Evolutionary conservation across 768 basidiomycete species (phyloP).

Genomic region (Pisolithus microcarpus): DNA sequence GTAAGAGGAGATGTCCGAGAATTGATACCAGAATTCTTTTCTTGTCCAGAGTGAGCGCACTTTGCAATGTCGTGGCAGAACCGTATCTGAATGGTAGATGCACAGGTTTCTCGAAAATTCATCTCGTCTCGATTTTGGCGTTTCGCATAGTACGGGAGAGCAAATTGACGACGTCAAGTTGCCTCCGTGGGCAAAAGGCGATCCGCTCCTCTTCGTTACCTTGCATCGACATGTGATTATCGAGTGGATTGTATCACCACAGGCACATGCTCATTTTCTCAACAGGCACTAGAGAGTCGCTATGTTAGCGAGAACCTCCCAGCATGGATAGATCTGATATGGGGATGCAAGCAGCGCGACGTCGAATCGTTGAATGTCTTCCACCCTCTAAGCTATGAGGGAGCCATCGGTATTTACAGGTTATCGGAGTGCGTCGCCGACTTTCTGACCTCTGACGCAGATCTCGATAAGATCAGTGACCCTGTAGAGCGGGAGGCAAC

Average conservation of each 20-base stretch:
- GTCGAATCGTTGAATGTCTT: slow-evolving; percentile 73
- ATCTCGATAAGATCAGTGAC: slow-evolving; percentile 80
- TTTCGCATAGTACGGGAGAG: slow-evolving; percentile 65
- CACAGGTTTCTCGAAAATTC: slow-evolving; percentile 79
- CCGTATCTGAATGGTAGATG: neutral
- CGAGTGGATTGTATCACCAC: neutral
- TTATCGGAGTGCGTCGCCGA: neutral
- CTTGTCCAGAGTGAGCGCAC: slow-evolving; percentile 63
- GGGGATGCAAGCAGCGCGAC: slow-evolving; percentile 84
- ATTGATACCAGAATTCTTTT: slow-evolving; percentile 85
- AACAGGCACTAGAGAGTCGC: slow-evolving; percentile 79
- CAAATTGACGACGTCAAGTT: slow-evolving; percentile 82
- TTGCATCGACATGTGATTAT: slow-evolving; percentile 63
- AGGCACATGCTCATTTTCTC: neutral
- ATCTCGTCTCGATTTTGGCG: slow-evolving; percentile 72
- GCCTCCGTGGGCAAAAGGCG: slow-evolving; percentile 83
- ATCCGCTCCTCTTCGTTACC: slow-evolving; percentile 75
- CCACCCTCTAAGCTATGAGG: slow-evolving; percentile 91
- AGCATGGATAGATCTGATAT: slow-evolving; percentile 91
- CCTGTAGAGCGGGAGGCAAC: slow-evolving; percentile 87
- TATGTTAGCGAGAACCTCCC: slow-evolving; percentile 79
- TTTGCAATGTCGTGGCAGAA: neutral
- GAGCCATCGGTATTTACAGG: slow-evolving; percentile 58
- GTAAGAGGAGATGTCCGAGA: slow-evolving; percentile 90
- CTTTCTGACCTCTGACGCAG: slow-evolving; percentile 29